phyloP scores from a whole-genome alignment of 148 eudicot genomes.

The Oxyria digyna region DNA sequence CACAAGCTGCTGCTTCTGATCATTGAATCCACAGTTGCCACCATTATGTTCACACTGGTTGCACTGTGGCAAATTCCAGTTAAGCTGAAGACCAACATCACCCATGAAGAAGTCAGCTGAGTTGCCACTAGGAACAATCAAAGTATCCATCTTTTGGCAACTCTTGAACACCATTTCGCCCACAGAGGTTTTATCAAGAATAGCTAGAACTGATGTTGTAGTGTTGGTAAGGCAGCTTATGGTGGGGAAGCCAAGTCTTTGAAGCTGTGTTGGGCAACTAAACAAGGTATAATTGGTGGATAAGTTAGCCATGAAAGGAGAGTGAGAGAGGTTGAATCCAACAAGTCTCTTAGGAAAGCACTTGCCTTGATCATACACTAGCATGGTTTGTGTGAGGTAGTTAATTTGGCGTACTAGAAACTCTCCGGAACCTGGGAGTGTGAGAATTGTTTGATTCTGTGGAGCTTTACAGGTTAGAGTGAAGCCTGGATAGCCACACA shows the following conservation, averaged over 20 bases:
- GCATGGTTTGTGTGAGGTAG: conserved; percentile 34
- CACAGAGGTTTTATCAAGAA: conserved; percentile 4
- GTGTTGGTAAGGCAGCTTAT: conserved; percentile 59
- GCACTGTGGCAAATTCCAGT: conserved; percentile 54
- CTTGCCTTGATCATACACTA: conserved; percentile 32
- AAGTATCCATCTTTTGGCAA: conserved; percentile 21
- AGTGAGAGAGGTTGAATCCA: conserved; percentile 33
- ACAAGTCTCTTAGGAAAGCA: conserved; percentile 44
- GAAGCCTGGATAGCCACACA: conserved; percentile 57
- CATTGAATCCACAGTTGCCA: conserved; percentile 36
- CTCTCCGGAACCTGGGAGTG: conserved; percentile 37
- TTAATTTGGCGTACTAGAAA: conserved; percentile 38
- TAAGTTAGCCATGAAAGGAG: conserved; percentile 29
- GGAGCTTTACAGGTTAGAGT: conserved; percentile 28
- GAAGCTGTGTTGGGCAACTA: conserved; percentile 31
- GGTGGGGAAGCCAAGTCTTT: conserved; percentile 8
- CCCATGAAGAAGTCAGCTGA: conserved; percentile 11
- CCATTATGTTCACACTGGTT: conserved; percentile 39
- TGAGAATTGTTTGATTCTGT: conserved; percentile 22
- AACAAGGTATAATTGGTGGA: conserved; percentile 36
- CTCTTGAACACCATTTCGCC: not conserved
- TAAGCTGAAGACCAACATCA: conserved; percentile 31
- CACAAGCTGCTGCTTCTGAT: conserved; percentile 17
- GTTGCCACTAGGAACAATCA: conserved; percentile 25
- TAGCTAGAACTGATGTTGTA: conserved; percentile 35